Evolutionary conservation across 176 grass and related monocot species (phyloP), one percentile per base, ranked within the genome.

Genomic region (Miscanthus lutarioriparius): DNA sequence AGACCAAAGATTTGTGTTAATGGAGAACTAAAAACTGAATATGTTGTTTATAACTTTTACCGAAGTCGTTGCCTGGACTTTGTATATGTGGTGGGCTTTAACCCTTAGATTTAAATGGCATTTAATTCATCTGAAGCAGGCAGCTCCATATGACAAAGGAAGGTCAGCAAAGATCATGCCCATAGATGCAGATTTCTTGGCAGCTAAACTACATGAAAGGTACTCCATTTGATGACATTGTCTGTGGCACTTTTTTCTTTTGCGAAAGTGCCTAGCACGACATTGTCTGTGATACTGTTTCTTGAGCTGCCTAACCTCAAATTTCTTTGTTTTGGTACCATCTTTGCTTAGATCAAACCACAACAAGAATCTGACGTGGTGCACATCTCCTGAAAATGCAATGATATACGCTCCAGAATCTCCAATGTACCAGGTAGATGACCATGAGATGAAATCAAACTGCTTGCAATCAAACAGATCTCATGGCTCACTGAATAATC

Each of bases 121-220:
- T 75, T 26, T 86, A 48, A 39, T 76, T 75, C 27, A n/a, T 84
- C 14, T 78, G 48, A 85, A 73, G 36, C 86, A 93, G 89, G 89
- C 8, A 64, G 65, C 45, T 79, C 25, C 69, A 38, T 75, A 82
- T 77, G 74, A 83, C 54, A 86, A 92, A 89, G 81, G 58, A n/a
- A 90, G 78, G 61, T 83, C 88, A 85, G 89, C 87, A 84, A 93
- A 90, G 78, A 65, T 94, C 64, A 91, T 76, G 58, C 86, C 89
- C 20, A 83, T 92, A 19, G 84, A 91, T 83, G 33, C 74, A 89
- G 89, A 90, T 74, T 87, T 86, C 70, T 82, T 92, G 81, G 62
- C 88, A 90, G 85, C 87, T 51, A 92, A 93, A 49, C 49, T 87
- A 62, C 76, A 84, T 89, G 86, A 94, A 81, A 99, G 93, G 96